Evolutionary conservation across 495 filamentous ascomycete genomes (phyloP), one percentile per base, ranked within the genome.

Genomic region (Lepraria neglecta): DNA sequence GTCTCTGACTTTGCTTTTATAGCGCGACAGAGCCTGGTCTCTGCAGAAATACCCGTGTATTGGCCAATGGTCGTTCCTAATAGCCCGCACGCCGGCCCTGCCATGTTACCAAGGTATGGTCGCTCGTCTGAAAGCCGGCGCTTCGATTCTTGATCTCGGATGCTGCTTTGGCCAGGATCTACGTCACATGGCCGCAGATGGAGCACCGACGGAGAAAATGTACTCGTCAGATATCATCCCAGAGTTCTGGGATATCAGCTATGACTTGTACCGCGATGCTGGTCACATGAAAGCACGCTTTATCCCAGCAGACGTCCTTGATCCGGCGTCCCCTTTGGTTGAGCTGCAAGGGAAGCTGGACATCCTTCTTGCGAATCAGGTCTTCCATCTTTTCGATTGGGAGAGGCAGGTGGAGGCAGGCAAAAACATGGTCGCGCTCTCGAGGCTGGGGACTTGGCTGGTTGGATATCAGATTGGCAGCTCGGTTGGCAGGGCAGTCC

Each of bases 321-420:
- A 55, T 24, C 59, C 59, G 27, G 35, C 17, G 3, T 14, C 14
- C 6, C 14, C 31, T 1, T 15, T 78, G 11, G 66, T 66, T 11
- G 52, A 60, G 6, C 55, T 81, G 48, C 62, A 69, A n/a, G 77
- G 75, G 1, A 66, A 69, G 51, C 63, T 83, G 3, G 76, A 82
- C 59, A 76, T 83, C 43, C 65, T 79, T 19, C 74, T 77, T 60
- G 71, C 75, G 0, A 68, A 68, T 0, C 72, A 72, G 6, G 77
- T 84, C 60, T 75, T 83, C 35, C 79, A 82, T 52, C 64, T 82
- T 11, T 84, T 79, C 55, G 58, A 61, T 4, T 76, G 71, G 60
- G 71, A 74, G 14, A 68, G 74, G 9, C 82, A 83, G 62, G 67
- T 76, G 7, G 44, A 61, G 4, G 64, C 76, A 6, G 74, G 69